phyloP scores from a whole-genome alignment of 2,329 filamentous ascomycete species.

The Ceratocystis lukuohia region DNA sequence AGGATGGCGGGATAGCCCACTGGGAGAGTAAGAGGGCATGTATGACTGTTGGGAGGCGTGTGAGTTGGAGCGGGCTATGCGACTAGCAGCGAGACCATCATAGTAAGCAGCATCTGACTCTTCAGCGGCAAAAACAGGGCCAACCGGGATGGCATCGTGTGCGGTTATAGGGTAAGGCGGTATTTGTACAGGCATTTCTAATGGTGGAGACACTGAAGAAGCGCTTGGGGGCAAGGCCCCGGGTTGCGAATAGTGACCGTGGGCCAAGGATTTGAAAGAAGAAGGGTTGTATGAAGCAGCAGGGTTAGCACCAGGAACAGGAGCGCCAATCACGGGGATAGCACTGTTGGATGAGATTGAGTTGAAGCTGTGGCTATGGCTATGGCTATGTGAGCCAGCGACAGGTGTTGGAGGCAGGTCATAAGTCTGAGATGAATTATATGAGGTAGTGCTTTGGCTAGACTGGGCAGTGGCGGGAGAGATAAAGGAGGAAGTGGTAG shows the following conservation, averaged over 20 bases:
- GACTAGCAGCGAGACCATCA: slow-evolving; percentile 28
- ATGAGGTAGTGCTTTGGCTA: not conserved
- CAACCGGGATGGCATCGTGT: slow-evolving; percentile 31
- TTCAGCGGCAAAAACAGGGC: slow-evolving; percentile 35
- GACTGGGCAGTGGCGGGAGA: slow-evolving; percentile 12
- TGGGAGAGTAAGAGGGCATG: slow-evolving; percentile 26
- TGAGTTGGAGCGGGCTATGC: slow-evolving; percentile 37
- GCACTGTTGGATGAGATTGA: slow-evolving; percentile 3
- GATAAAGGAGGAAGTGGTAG: slow-evolving; percentile 22
- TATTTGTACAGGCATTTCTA: not conserved
- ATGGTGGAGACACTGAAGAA: not conserved
- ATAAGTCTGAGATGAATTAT: not conserved
- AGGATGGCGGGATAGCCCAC: slow-evolving; percentile 34
- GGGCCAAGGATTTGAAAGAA: not conserved
- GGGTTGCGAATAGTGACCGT: slow-evolving; percentile 4
- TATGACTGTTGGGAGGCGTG: slow-evolving; percentile 33
- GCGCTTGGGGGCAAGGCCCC: slow-evolving; percentile 12
- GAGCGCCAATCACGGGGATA: slow-evolving; percentile 9
- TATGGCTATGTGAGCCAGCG: slow-evolving; percentile 1
- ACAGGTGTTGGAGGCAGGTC: not conserved
- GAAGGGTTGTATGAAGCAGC: slow-evolving; percentile 12
- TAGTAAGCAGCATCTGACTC: slow-evolving; percentile 25
- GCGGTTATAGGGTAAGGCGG: slow-evolving; percentile 5
- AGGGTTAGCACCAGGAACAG: not conserved
- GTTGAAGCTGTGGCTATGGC: slow-evolving; percentile 11